Evolutionary conservation across 2,329 filamentous ascomycete species (phyloP).

Genomic region (Fonsecaea nubica): DNA sequence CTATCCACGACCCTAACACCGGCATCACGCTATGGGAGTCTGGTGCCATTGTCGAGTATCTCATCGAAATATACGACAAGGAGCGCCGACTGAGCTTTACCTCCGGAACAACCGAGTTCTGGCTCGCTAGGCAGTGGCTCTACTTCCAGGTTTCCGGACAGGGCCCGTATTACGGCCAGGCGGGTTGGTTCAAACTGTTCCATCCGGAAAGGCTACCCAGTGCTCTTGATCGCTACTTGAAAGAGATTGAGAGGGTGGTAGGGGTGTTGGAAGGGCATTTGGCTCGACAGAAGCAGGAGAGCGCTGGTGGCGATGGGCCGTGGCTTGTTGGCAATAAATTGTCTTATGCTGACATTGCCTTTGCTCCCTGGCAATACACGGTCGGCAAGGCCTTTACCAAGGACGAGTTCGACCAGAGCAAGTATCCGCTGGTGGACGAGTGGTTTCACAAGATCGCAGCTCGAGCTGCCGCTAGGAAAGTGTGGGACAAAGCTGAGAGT

Average conservation of each 20-base stretch:
- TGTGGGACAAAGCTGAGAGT: background rate
- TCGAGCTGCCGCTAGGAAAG: constrained; percentile 23
- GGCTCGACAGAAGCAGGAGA: constrained; percentile 30
- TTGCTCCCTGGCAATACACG: constrained; percentile 45
- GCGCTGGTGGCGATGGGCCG: constrained; percentile 26
- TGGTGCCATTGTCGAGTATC: constrained; percentile 54
- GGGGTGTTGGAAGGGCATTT: constrained; percentile 53
- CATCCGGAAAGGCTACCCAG: constrained; percentile 53
- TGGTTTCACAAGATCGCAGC: constrained; percentile 29
- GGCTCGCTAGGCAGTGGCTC: constrained; percentile 53
- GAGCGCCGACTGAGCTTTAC: constrained; percentile 48
- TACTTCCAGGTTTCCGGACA: constrained; percentile 56
- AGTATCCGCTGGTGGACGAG: constrained; percentile 32
- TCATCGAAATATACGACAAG: constrained; percentile 54
- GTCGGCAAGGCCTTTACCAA: constrained; percentile 16
- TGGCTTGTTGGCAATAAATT: constrained; percentile 54
- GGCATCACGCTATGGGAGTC: constrained; percentile 53
- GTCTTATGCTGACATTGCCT: constrained; percentile 53
- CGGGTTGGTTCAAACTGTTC: constrained; percentile 51
- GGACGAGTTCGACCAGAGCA: constrained; percentile 27
- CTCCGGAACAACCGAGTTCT: constrained; percentile 44
- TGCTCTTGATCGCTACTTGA: constrained; percentile 54
- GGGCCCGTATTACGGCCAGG: constrained; percentile 59
- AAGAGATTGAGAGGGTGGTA: constrained; percentile 54
- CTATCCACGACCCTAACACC: constrained; percentile 49